Conservation (phyloP, 768 basidiomycete species). For the Pulveroboletus sp. region DNA sequence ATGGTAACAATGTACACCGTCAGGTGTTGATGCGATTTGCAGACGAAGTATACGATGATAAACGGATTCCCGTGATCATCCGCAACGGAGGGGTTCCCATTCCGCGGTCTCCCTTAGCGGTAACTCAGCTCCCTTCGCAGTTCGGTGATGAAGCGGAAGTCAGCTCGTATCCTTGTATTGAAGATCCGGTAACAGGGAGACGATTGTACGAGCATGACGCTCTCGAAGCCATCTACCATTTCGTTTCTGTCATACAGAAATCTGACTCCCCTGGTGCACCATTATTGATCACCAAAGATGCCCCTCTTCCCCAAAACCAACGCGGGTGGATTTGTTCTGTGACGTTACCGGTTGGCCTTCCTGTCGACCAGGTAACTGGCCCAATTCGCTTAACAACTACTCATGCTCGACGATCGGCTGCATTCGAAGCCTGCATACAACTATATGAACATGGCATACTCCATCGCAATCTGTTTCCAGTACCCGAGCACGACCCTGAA, state of each 20-base stretch:
- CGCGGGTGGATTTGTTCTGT: constrained; percentile 45
- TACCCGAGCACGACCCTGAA: constrained; percentile 2
- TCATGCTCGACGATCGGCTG: constrained; percentile 57
- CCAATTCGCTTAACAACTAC: constrained; percentile 41
- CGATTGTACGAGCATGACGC: constrained; percentile 59
- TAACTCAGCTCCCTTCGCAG: constrained; percentile 40
- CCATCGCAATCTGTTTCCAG: constrained; percentile 45
- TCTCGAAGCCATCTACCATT: constrained; percentile 50
- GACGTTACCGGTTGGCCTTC: constrained; percentile 41
- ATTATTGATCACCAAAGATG: constrained; percentile 24
- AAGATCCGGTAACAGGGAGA: constrained; percentile 61
- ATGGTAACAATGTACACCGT: constrained; percentile 52
- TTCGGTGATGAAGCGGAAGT: constrained; percentile 41
- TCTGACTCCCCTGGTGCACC: constrained; percentile 6
- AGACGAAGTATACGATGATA: constrained; percentile 37
- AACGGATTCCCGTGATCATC: constrained; percentile 50
- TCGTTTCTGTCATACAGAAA: constrained; percentile 31
- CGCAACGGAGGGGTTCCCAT: constrained; percentile 32
- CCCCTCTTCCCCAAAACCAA: constrained; percentile 15
- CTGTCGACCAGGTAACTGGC: constrained; percentile 42
- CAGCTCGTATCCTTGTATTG: constrained; percentile 37
- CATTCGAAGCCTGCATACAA: constrained; percentile 50
- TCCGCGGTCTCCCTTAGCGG: constrained; percentile 43
- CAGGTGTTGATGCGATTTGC: constrained; percentile 46
- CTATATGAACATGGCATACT: constrained; percentile 50